Evolutionary conservation across 371 early-diverging fungal species (phyloP).

Genomic region (Saksenaea oblongispora): DNA sequence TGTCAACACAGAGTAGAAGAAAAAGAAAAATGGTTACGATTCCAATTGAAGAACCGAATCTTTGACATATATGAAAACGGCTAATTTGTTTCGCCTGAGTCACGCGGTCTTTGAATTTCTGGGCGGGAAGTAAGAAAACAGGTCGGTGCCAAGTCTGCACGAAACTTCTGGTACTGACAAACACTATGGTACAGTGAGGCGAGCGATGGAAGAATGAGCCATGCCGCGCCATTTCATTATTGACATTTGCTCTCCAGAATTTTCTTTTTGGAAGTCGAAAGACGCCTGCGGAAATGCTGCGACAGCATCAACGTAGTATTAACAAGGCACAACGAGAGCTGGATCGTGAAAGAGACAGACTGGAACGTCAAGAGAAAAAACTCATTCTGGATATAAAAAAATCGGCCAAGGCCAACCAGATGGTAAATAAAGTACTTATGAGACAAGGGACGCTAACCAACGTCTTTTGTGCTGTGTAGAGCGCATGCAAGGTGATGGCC

Average conservation of each 20-base stretch:
- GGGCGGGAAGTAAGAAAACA: background rate
- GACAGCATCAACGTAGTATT: conserved; percentile 89
- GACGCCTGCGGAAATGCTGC: conserved; percentile 89
- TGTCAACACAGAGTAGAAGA: too few species aligned
- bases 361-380: conserved; percentile 95
- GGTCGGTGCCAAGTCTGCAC: background rate
- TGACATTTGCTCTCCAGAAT: conserved; percentile 39
- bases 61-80: too few species aligned
- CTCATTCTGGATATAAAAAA: conserved; percentile 91
- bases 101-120: background rate
- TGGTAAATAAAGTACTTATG: conserved; percentile 61
- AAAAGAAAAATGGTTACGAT: too few species aligned
- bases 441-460: too few species aligned
- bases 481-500: conserved; percentile 94
- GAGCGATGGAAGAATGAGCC: background rate
- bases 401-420: conserved; percentile 88
- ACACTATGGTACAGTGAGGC: background rate
- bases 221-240: background rate
- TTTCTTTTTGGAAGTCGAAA: conserved; percentile 69
- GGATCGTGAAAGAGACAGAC: conserved; percentile 85
- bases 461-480: conserved; percentile 40
- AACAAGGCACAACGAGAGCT: conserved; percentile 92
- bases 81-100: background rate
- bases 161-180: background rate
- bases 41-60: too few species aligned